Base-by-base conservation (phyloP, 768 basidiomycete species). In the Lentinula sp. region DNA sequence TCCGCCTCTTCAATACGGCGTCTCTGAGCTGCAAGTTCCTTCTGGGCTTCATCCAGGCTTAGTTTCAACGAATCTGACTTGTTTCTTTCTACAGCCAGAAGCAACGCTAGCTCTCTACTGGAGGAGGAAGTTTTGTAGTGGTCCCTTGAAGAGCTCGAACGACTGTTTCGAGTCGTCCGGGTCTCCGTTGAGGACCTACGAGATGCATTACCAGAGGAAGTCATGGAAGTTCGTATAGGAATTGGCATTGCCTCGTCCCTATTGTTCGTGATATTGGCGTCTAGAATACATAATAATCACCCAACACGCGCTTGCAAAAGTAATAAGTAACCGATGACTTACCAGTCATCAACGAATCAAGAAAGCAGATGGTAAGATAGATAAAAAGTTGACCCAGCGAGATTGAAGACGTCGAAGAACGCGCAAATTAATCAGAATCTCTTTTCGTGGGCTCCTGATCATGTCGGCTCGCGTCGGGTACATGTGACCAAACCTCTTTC, bases 71-170 rank as follows among this genome's bases (percentile, higher is more conserved):
- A 72, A 35, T 72, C 71, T 36, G 43, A 48, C 18, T 36, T 50
- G 33, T 73, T 71, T 59, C 81, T 77, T 54, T 78, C 76, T 18
- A 70, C 67, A 33, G 73, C 67, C 4, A 82, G 72, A 61, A 81
- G 72, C 32, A 72, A 74, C n/a, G 79, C 69, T 36, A 81, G 71
- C 59, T 79, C 77, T 39, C 70, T 73, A n/a, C 72, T 62, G 10
- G 71, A 69, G 41, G 42, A 32, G 16, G 56, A 57, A 43, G 32
- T 46, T 36, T 59, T 59, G 20, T 37, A n/a, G 66, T 75, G 74
- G 0, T 80, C 82, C 28, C 56, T 87, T 33, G 85, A 87, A 67
- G 81, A 85, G 55, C 77, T 90, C 1, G 45, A 50, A 59, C 49
- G 57, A 23, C 45, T 33, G 42, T 10, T 41, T 3, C 41, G 37